phyloP scores from a whole-genome alignment of 805 yeast species.

The Yamadazyma sp. region DNA sequence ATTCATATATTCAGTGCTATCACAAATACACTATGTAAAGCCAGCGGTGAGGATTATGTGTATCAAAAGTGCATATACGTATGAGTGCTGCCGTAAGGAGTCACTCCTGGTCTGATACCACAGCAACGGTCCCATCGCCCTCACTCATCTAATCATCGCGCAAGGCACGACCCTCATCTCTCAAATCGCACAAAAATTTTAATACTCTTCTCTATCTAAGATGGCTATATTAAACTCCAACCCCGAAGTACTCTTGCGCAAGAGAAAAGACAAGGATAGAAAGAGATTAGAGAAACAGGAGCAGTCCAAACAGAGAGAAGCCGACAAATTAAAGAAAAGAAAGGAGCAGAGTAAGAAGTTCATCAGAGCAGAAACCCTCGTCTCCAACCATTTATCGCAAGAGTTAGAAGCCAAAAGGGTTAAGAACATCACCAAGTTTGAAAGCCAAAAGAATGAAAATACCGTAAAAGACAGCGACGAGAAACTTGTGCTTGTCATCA shows the following conservation, averaged over 20 bases:
- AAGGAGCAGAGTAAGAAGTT: constrained; percentile 52
- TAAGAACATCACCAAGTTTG: constrained; percentile 58
- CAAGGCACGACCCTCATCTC: constrained; percentile 4
- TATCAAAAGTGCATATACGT: too few species aligned
- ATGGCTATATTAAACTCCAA: constrained; percentile 59
- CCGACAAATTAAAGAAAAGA: constrained; percentile 42
- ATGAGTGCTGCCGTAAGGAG: too few species aligned
- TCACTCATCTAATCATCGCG: neutral
- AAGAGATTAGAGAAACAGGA: constrained; percentile 73
- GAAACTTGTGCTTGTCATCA: constrained; percentile 61
- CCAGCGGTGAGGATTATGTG: too few species aligned
- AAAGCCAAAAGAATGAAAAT: constrained; percentile 39
- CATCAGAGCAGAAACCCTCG: constrained; percentile 72
- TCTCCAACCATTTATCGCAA: constrained; percentile 62
- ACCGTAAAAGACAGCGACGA: constrained; percentile 26
- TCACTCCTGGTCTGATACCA: too few species aligned
- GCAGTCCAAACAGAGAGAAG: constrained; percentile 51
- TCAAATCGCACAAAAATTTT: constrained; percentile 7
- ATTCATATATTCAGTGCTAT: too few species aligned
- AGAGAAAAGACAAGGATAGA: constrained; percentile 77
- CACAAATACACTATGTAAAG: too few species aligned
- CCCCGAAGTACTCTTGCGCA: constrained; percentile 75
- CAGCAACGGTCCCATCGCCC: too few species aligned
- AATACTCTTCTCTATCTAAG: constrained; percentile 7
- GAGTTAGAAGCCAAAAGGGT: constrained; percentile 69